Evolutionary conservation across 2,329 filamentous ascomycete species (phyloP).

Genomic region (Escovopsis weberi): DNA sequence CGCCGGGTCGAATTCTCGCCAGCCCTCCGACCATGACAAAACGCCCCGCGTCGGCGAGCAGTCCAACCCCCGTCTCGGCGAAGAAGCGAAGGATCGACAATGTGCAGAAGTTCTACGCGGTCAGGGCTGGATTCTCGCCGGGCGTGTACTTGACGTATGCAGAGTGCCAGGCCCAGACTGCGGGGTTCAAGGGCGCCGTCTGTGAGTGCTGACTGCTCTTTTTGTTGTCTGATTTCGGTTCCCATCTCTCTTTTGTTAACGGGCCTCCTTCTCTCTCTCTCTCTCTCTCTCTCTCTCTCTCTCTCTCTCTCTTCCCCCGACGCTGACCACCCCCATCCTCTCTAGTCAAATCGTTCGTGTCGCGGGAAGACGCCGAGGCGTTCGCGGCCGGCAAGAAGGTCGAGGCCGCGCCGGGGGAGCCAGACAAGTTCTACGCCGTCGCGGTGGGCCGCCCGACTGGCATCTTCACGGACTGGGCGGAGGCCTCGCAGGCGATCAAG

Average conservation of each 20-base stretch:
- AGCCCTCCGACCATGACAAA: slow-evolving; percentile 12
- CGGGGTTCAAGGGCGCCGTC: slow-evolving; percentile 46
- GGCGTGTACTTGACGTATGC: slow-evolving; percentile 48
- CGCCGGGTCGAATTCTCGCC: too few relatives aligned
- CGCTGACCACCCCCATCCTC: not conserved
- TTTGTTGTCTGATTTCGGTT: too few relatives aligned
- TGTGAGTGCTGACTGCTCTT: slow-evolving; percentile 38
- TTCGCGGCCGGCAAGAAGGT: slow-evolving; percentile 50
- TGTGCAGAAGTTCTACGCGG: slow-evolving; percentile 47
- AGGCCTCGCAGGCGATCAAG: slow-evolving; percentile 57
- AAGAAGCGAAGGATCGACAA: slow-evolving; percentile 37
- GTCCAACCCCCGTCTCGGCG: slow-evolving; percentile 8
- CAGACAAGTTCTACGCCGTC: slow-evolving; percentile 43
- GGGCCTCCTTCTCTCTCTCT: not conserved
- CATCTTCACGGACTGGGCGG: slow-evolving; percentile 50
- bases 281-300: not conserved
- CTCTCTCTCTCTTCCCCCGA: not conserved
- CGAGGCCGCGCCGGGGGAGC: slow-evolving; percentile 23
- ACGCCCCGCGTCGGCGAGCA: slow-evolving; percentile 11
- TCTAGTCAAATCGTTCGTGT: slow-evolving; percentile 66
- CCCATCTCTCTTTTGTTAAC: slow-evolving; percentile 2
- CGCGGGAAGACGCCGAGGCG: slow-evolving; percentile 59
- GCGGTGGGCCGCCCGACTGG: slow-evolving; percentile 43
- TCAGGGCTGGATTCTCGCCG: slow-evolving; percentile 38
- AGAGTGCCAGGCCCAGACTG: slow-evolving; percentile 47